Conservation (phyloP, 2,329 filamentous ascomycete species). For the Sphaerostilbella broomeana region DNA sequence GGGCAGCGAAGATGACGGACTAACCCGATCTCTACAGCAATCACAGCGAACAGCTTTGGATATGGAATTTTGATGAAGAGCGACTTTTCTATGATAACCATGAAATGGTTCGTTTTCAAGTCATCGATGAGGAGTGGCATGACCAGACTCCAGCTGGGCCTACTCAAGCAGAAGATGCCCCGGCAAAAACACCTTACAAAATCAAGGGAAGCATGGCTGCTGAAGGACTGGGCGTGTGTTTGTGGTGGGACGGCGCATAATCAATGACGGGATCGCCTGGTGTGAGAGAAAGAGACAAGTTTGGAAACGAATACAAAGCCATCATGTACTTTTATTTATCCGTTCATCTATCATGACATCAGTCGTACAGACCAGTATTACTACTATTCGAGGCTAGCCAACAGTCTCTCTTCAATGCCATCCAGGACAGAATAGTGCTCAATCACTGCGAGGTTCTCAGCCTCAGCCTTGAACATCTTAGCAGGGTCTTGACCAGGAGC, state of each 20-base stretch:
- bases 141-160: constrained; percentile 74
- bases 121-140: constrained; percentile 84
- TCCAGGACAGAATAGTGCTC: constrained; percentile 91
- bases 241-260: constrained; percentile 53
- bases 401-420: constrained; percentile 75
- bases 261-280: too few relatives aligned
- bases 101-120: constrained; percentile 79
- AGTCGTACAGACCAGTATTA: too few relatives aligned
- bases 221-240: constrained; percentile 53
- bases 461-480: constrained; percentile 88
- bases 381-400: constrained; percentile 46
- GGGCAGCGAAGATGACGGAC: constrained; percentile 14
- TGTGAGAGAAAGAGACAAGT: too few relatives aligned
- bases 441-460: constrained; percentile 90
- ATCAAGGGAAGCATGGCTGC: constrained; percentile 60
- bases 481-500: constrained; percentile 91
- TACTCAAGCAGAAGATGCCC: constrained; percentile 52
- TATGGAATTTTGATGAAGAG: constrained; percentile 70
- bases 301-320: constrained; percentile 17
- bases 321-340: constrained; percentile 21
- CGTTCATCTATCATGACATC: constrained; percentile 10
- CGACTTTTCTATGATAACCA: constrained; percentile 83
- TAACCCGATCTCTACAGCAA: constrained; percentile 46
- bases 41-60: constrained; percentile 70
- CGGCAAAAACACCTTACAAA: constrained; percentile 63